Base-by-base conservation (phyloP, 1,139 yeast species). In the Meyerozyma carpophila region DNA sequence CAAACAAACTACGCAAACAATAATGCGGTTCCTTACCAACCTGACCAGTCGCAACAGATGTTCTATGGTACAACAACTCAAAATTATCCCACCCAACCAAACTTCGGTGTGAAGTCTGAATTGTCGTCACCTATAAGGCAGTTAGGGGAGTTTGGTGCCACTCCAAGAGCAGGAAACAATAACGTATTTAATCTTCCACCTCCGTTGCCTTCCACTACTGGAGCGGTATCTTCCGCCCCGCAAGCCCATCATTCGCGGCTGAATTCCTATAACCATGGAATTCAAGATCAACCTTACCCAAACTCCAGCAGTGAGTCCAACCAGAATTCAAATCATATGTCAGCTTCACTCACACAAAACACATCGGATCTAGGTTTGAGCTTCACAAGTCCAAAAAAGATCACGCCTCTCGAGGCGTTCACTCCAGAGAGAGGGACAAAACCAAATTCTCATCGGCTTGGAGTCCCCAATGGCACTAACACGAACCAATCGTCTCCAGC, bases 341-440 rank as follows among this genome's bases (percentile, higher is more conserved):
- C 59, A 7, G 51, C 60, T 21, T 58, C 61, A 11, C 58, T 57
- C n/a, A 47, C 55, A 13, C 37, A 34, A 13, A 58, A 56, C 39
- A 62, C 62, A 27, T 57, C 68, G 34, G 68, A 68, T 55, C 55
- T 70, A 39, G 66, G 62, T 13, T 58, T 71, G 48, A 69, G 68
- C 9, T 73, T 70, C 51, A 66, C 75, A 2, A 68, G 77, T 48
- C 79, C 80, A 7, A 83, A 79, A 55, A 79, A 79, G 43, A 73
- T 81, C 14, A 71, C 79, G 26, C 87, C 88, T 7, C 67, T 83
- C 47, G 94, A 85, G 59, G 93, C 94, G 1, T 85, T 83, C 54
- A 86, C 95, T 0, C 94, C 95, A 1, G 94, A 85, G 53, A 65
- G 94, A 41, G 93, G 93, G 1, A 72, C 79, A 25, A 70, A 73